Evolutionary conservation across 805 yeast species (phyloP), one percentile per base, ranked within the genome.

Genomic region (Metschnikowia lochheadii): DNA sequence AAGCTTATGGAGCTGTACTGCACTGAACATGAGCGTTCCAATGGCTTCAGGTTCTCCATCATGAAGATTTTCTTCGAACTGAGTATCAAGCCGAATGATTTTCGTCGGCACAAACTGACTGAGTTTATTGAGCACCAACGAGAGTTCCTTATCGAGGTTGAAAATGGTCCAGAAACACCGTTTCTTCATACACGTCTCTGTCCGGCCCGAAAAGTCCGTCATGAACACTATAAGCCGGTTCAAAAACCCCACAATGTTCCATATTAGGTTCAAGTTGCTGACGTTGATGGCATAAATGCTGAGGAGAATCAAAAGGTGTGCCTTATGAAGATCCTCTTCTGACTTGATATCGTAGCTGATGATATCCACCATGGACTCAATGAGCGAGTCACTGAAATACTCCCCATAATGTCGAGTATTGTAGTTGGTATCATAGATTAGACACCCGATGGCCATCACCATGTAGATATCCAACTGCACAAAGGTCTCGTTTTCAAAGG

Each of bases 361-460:
- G 32, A 68, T 60, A 40, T 71, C 75, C 6, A 69, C 57, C n/a
- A 70, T 65, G 1, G 68, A 59, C 48, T 63, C 68, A 15, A 73
- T 62, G 37, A 56, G 58, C 29, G 62, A 60, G 43, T 66, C 72
- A 46, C 63, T 67, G 56, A 74, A 74, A 49, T 55, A 63, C 14
- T 58, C 54, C 4, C 53, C 48, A 56, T 68, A 73, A 38, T 59
- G 54, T 11, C 50, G 47, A 17, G 61, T 52, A 44, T 54, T 55
- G 40, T 63, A 56, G 56, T 52, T 56, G 15, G 67, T 56, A 53
- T 72, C 77, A 50, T 64, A 61, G 6, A 72, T 56, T 38, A 70
- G 56, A 52, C 76, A 69, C 8, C 77, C 77, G 21, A 70, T 68
- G 48, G 72, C 63, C 63, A 73, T 56, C 36, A 73, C 57, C 48